These are phyloP conservation scores for Buddleja alternifolia DNA, from an alignment of 257 asterid species.

Conservation along the genomic window DNA sequence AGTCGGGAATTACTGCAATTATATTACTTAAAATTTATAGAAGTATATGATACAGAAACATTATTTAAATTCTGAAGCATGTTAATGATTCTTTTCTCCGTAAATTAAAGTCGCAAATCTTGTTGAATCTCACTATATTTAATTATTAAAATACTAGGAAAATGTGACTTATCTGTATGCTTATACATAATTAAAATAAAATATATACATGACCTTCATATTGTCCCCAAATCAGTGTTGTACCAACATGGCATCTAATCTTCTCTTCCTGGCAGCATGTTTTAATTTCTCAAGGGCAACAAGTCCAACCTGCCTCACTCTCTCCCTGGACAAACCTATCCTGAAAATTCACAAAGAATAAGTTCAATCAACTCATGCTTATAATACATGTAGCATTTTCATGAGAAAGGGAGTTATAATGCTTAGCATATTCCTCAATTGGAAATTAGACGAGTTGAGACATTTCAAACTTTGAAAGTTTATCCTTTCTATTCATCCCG, in stretches of 20 bases:
- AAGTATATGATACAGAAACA: constrained; percentile 5
- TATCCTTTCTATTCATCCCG: too few species aligned
- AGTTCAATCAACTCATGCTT: background rate
- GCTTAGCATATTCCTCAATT: too few species aligned
- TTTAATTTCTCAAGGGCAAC: constrained; percentile 93
- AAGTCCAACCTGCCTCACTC: constrained; percentile 97
- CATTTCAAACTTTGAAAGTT: too few species aligned
- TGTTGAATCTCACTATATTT: background rate
- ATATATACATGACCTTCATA: constrained; percentile 12
- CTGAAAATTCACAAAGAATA: constrained; percentile 44
- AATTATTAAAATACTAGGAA: constrained; percentile 29
- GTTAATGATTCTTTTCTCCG: constrained; percentile 12
- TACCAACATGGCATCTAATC: constrained; percentile 75
- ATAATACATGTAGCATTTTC: background rate
- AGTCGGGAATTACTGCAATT: too few species aligned
- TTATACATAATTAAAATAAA: constrained; percentile 35
- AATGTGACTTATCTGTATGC: constrained; percentile 30
- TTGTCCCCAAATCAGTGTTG: constrained; percentile 40
- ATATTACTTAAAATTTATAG: too few species aligned
- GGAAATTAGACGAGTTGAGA: too few species aligned
- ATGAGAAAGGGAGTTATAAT: background rate
- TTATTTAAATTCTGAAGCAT: constrained; percentile 10
- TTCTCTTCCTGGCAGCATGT: constrained; percentile 77
- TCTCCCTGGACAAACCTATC: constrained; percentile 94
- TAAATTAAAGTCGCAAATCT: constrained; percentile 19